Evolutionary conservation across 78 protist species (phyloP), one percentile per base, ranked within the genome.

Genomic region (Neovahlkampfia damariscottae): DNA sequence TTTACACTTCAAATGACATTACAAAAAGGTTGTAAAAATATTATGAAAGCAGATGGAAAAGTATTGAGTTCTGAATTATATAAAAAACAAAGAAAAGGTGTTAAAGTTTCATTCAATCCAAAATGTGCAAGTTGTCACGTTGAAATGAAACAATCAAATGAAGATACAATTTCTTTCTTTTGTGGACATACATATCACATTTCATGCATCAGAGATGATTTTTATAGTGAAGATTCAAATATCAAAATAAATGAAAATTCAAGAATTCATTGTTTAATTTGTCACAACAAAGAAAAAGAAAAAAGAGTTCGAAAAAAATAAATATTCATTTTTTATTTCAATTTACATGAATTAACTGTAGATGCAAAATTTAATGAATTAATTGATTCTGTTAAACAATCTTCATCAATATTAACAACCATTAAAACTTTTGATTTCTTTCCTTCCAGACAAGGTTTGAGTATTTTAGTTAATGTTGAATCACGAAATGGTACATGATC

Each of bases 401-500:
- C n/a, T n/a, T n/a, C n/a, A n/a, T n/a, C n/a, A n/a, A n/a, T n/a
- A n/a, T n/a, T n/a, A n/a, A n/a, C n/a, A n/a, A n/a, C n/a, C n/a
- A n/a, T n/a, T n/a, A n/a, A n/a, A n/a, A n/a, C n/a, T n/a, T n/a
- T n/a, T n/a, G n/a, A n/a, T n/a, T 19, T 50, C 72, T n/a, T 38
- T 58, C 88, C 88, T 50, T 84, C 88, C 50, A 84, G 84, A 0
- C 85, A 84, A 62, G 74, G 81, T 70, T 9, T 30, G 19, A 85
- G 82, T 30, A 85, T 70, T 80, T 38, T 41, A 5, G 90, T 86
- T 6, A 86, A 76, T 78, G 69, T 79, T 30, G 86, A 78, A 40
- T 86, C 90, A 6, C 83, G 50, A 69, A 75, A 86, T 5, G 90
- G 90, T 5, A 86, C 73, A 76, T 62, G 87, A 1, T 72, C 85